These are phyloP conservation scores for Vigna trinervia DNA, from an alignment of 306 rosid genomes.

Conservation along the genomic window DNA sequence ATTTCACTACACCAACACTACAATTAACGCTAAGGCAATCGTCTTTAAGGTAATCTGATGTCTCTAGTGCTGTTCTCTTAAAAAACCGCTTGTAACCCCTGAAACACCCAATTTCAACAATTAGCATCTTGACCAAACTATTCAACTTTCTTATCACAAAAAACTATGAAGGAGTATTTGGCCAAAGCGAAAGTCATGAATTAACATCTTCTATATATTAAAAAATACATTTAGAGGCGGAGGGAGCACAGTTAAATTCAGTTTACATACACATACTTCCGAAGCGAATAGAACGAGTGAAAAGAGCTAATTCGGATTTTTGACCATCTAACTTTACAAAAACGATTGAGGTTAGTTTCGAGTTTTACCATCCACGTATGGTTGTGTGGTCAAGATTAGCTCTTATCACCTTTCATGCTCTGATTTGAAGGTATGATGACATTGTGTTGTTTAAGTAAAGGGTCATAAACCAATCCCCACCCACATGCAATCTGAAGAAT, in stretches of 20 bases:
- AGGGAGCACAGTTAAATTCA: neutral
- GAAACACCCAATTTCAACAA: slow-evolving; percentile 44
- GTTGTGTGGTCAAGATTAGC: slow-evolving; percentile 16
- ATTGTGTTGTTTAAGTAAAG: neutral
- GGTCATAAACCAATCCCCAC: slow-evolving; percentile 6
- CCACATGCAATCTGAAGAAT: slow-evolving; percentile 21
- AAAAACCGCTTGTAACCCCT: slow-evolving; percentile 94
- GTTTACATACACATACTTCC: neutral
- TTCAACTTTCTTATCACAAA: slow-evolving; percentile 21
- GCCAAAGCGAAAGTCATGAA: neutral
- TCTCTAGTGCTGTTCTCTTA: slow-evolving; percentile 73
- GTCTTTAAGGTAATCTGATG: slow-evolving; percentile 83
- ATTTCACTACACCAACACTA: slow-evolving; percentile 86
- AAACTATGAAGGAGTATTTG: slow-evolving; percentile 20
- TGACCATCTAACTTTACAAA: slow-evolving; percentile 3
- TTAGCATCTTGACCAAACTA: slow-evolving; percentile 21
- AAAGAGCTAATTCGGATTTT: slow-evolving; percentile 5
- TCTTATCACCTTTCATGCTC: slow-evolving; percentile 4
- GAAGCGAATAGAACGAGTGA: neutral
- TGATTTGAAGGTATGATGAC: neutral
- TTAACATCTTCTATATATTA: neutral
- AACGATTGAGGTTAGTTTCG: neutral
- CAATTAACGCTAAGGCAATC: slow-evolving; percentile 79
- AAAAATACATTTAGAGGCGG: neutral
- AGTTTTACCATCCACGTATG: slow-evolving; percentile 24